Base-by-base conservation (phyloP, 2,329 filamentous ascomycete species). In the Talaromyces piceae region DNA sequence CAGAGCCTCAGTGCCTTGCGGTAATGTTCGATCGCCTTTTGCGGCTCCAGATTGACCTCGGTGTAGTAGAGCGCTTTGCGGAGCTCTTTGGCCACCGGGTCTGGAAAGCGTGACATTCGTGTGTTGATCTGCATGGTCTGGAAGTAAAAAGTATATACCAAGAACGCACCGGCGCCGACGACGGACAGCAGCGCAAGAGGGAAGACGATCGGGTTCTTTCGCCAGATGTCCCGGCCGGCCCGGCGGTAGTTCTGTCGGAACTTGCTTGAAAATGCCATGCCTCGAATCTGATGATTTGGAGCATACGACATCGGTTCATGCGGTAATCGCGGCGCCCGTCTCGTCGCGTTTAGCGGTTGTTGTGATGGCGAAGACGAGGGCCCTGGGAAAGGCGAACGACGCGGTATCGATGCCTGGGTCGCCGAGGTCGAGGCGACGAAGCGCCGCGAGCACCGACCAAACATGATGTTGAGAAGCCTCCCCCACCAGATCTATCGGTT, bases 61-160 rank as follows among this genome's bases (percentile, higher is more conserved):
- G 84, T 88, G 69, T 88, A 95, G 72, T 91, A 96, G 23, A 97
- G 73, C 0, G 90, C 93, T 58, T 84, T 81, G 27, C 93, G 87
- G 44, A 98, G 77, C 54, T 87, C 83, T 61, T 71, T 66, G 16
- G 72, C 67, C 22, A 76, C 73, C 25, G 67, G 66, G 20, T 67
- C 63, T 3, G 74, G 73, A 53, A 73, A 76, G 12, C 70, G 68
- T 27, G 67, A 61, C 52, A 70, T 71, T 46, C 70, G 65, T 7
- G 69, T 69, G 22, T 66, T 65, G 30, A 72, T 65, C 41, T 68
- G 65, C 9, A 61, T 72, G 53, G 71, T 61, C 59, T 74, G 70
- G 47, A 73, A 58, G 50, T 74, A 75, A 47, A 53, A 23, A 11
- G 28, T 27, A 52, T 74, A 73, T 12, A 64, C 59, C 16, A 75